Base-by-base conservation (phyloP, 1,284 basidiomycete genomes). In the Moesziomyces globuligerus region DNA sequence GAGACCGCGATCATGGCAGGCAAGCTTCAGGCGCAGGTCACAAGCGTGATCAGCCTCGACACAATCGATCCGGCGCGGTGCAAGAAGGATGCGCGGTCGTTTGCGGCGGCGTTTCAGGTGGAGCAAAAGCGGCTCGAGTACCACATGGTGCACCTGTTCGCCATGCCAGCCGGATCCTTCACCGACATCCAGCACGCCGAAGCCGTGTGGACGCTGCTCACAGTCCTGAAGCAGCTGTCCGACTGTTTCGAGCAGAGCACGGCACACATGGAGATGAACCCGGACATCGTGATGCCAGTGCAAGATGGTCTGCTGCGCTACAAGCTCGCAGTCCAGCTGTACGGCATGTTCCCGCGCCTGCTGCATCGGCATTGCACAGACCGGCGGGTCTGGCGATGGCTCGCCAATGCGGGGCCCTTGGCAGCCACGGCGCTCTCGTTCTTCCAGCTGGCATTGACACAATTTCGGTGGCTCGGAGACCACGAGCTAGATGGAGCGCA, bases 51-150 rank as follows among this genome's bases (percentile, higher is more conserved):
- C 36, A 46, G 47, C 21, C 37, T 50, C 21, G 55, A 54, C 26
- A 21, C 25, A 21, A 21, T 65, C 18, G 62, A 53, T 21, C 25
- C 50, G 3, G 38, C 54, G 23, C 47, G 46, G 4, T 32, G 29
- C 34, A 58, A 54, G 18, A 9, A 9, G 7, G 55, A 53, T 20
- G 29, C 58, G 4, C 7, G 32, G 0, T 28, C 36, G 17, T 66
- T 59, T 17, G 15, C 59, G 0, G 42, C 56, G 0, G 41, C 38
- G 28, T 50, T 53, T 9, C 47, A 48, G 25, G 44, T 66, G n/a
- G 56, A 66, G 28, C 56, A 59, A 21, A 55, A 58, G 26, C 62
- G 62, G 21, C 62, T 66, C 37, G 62, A 66, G 18, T 55, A 59
- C 9, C 15, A 39, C 7, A 48, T 44, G 7, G 18, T 66, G 13